Evolutionary conservation across 495 filamentous ascomycete genomes (phyloP), one percentile per base, ranked within the genome.

Genomic region (Neurospora sp.): DNA sequence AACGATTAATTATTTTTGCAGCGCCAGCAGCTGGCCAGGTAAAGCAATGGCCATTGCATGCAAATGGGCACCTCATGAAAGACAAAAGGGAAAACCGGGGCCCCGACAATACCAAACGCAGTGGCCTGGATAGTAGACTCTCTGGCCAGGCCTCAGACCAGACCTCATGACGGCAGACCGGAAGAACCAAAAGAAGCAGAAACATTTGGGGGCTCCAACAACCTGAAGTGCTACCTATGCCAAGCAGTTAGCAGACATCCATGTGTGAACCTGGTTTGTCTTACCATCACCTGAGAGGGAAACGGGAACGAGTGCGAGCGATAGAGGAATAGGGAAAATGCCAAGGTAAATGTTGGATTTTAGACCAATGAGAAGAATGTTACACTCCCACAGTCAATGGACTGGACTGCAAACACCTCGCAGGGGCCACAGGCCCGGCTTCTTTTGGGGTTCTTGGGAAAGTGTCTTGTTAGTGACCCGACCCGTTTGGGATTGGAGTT

Each of bases 51-150:
- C 22, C 22, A 61, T 61, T 61, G 22, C 53, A 61, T 61, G 53
- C 53, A 61, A 61, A 61, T 61, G 53, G 45, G 76, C 73, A 71
- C 27, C 27, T 31, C 27, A 31, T 31, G 3, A 31, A 61, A 61
- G 53, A 61, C 53, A 35, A 61, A 77, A 79, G 76, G 77, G 81
- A 84, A 86, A 86, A 85, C 81, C 81, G 82, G 84, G 84, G 82
- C 83, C 71, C 37, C 82, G 77, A 75, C 75, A 78, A 79, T 61
- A 31, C 53, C 53, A 61, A 61, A 61, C 53, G 53, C 53, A 61
- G 22, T 61, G 53, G 53, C 53, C 53, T 59, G 48, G 53, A 61
- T 31, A 31, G 27, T 61, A 31, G 70, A 61, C 35, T 71, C 16
- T 44, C 41, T 59, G 22, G 22, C 48, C 48, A 59, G 9, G 48